phyloP scores from a whole-genome alignment of 352 stramenopile species.

The Phytophthora citricola region DNA sequence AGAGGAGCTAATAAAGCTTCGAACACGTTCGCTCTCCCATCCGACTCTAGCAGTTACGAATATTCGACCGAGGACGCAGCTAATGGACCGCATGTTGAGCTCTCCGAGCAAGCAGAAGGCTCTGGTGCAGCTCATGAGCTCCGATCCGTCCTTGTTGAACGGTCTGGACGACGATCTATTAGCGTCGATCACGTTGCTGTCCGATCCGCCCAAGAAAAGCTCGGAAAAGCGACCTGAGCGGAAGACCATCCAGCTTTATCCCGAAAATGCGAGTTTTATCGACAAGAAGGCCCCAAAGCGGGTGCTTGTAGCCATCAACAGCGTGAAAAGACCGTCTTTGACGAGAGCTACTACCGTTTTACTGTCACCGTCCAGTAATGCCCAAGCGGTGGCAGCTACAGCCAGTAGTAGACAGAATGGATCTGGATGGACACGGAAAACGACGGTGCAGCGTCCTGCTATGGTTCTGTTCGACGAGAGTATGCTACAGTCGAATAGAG shows the following conservation, averaged over 20 bases:
- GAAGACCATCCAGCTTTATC: slow-evolving; percentile 38
- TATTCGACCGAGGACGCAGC: slow-evolving; percentile 8
- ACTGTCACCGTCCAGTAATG: slow-evolving; percentile 38
- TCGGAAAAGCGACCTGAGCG: slow-evolving; percentile 1
- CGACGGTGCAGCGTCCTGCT: slow-evolving; percentile 10
- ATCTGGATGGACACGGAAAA: background rate
- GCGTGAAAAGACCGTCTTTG: slow-evolving; percentile 6
- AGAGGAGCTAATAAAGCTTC: slow-evolving; percentile 18
- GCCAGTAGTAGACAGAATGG: slow-evolving; percentile 19
- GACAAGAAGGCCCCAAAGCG: slow-evolving; percentile 11
- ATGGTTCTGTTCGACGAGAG: slow-evolving; percentile 44
- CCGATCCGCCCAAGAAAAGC: slow-evolving; percentile 18
- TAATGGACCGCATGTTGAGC: slow-evolving; percentile 39
- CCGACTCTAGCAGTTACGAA: slow-evolving; percentile 23
- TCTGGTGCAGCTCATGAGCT: slow-evolving; percentile 54
- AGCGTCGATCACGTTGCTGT: slow-evolving; percentile 42
- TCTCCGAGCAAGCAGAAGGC: slow-evolving; percentile 53
- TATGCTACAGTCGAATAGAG: slow-evolving; percentile 13
- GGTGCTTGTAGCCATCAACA: slow-evolving; percentile 2
- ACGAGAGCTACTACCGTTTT: slow-evolving; percentile 24
- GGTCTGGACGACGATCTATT: slow-evolving; percentile 49
- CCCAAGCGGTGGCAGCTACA: slow-evolving; percentile 15
- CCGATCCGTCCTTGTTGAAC: slow-evolving; percentile 48
- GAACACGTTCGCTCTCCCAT: background rate
- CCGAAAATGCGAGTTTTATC: slow-evolving; percentile 22